Evolutionary conservation across 257 asterid genomes (phyloP), one percentile per base, ranked within the genome.

Genomic region (Coffea canephora): DNA sequence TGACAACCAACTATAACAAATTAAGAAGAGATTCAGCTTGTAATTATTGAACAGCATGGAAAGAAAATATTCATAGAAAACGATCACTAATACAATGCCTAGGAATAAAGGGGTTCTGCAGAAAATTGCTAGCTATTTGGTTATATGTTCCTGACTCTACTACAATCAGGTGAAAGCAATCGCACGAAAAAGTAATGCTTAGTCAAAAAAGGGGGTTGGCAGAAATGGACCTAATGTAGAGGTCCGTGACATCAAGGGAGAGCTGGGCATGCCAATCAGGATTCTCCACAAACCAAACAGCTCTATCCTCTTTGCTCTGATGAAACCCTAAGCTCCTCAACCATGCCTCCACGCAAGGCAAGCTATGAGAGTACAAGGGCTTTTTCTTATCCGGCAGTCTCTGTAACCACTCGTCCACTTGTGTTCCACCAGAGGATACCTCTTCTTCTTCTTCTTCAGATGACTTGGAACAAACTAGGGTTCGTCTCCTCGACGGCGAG

Each of bases 341-440:
- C 99, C 99, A 96, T 0, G 99, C 97, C 82, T 96, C 99, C 15
- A 96, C 86, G 83, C 97, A 92, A 11, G 98, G 98, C 88, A 96
- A 87, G 82, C 99, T 96, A 87, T 94, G 99, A 69, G 98, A 88
- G 73, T 96, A 96, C 73, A 96, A 77, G 19, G 98, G 87, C 83
- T 92, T 96, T 87, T 88, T 89, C 82, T 90, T 96, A 13, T 96
- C 99, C 10, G 99, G 99, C 49, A 96, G 76, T 83, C 86, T 94
- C 85, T 94, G 91, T 75, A 94, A 71, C 98, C 99, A 96, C 80
- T 92, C 97, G 27, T 55, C 62, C 1, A 92, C 99, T 68, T 85
- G 91, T n/a, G 79, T 82, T 41, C 77, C 54, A 0, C 54, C 54
- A 49, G 54, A 49, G 3, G 94, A 79, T 23, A 88, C 80, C 77